phyloP scores from a whole-genome alignment of 768 basidiomycete species.

The Cyathus striatus region DNA sequence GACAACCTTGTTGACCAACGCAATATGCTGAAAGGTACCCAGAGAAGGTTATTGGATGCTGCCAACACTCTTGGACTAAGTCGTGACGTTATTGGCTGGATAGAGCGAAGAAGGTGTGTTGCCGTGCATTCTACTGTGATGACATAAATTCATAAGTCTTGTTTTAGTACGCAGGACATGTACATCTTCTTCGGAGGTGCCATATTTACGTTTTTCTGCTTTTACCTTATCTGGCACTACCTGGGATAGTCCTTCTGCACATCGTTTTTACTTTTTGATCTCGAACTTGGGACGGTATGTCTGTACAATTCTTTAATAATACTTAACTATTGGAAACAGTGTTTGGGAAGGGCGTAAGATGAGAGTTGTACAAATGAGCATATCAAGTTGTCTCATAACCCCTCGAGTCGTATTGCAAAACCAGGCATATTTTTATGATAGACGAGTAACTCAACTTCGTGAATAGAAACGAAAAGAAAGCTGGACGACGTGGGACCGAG shows the following conservation, averaged over 20 bases:
- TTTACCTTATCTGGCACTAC: slow-evolving; percentile 90
- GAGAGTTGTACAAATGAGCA: too few species aligned
- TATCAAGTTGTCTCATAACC: too few species aligned
- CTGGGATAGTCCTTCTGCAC: slow-evolving; percentile 44
- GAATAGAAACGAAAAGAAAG: too few species aligned
- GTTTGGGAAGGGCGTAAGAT: too few species aligned
- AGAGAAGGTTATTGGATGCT: slow-evolving; percentile 76
- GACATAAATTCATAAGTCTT: slow-evolving; percentile 4
- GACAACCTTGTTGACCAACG: slow-evolving; percentile 92
- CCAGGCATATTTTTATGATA: background rate
- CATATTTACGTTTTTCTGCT: slow-evolving; percentile 85
- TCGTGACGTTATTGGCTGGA: slow-evolving; percentile 94
- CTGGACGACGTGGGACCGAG: too few species aligned
- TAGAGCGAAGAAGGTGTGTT: slow-evolving; percentile 86
- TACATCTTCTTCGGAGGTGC: slow-evolving; percentile 89
- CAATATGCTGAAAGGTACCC: slow-evolving; percentile 93
- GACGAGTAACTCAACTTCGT: too few species aligned
- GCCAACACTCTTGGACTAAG: slow-evolving; percentile 95
- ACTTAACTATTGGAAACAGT: background rate
- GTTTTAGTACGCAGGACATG: slow-evolving; percentile 83
- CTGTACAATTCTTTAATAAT: background rate
- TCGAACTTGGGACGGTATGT: background rate
- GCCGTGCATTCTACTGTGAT: background rate
- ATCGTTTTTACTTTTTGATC: slow-evolving; percentile 1
- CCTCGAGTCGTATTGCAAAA: background rate